phyloP scores from a whole-genome alignment of 1,139 yeast genomes.

The Keqinozyma sinolaborantium region DNA sequence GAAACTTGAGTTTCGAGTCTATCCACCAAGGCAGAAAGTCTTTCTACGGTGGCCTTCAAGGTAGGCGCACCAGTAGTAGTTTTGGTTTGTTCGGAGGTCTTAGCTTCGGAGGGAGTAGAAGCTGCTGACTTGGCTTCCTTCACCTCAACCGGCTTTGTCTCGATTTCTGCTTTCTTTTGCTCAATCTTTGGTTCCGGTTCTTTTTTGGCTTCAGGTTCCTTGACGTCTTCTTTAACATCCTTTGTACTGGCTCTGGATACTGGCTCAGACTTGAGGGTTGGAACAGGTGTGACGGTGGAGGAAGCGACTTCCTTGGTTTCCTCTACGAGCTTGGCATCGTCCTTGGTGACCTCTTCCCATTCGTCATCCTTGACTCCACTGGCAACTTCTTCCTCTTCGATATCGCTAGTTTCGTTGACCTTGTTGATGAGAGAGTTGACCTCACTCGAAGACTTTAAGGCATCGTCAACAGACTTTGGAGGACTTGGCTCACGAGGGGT shows the following conservation, averaged over 20 bases:
- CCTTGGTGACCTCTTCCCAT: slow-evolving; percentile 38
- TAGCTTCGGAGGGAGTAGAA: slow-evolving; percentile 9
- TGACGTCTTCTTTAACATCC: background rate
- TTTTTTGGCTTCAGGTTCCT: slow-evolving; percentile 4
- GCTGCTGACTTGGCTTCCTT: slow-evolving; percentile 7
- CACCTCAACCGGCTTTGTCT: slow-evolving; percentile 9
- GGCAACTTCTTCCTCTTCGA: slow-evolving; percentile 30
- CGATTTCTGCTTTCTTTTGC: slow-evolving; percentile 4
- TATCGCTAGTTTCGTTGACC: slow-evolving; percentile 39
- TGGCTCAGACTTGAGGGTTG: slow-evolving; percentile 7
- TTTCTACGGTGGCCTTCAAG: slow-evolving; percentile 67
- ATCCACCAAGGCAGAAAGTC: slow-evolving; percentile 52
- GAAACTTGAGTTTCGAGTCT: slow-evolving; percentile 54
- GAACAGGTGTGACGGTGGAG: slow-evolving; percentile 10
- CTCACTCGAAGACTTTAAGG: slow-evolving; percentile 35
- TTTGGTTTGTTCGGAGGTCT: slow-evolving; percentile 8
- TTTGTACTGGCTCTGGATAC: background rate
- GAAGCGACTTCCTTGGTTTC: slow-evolving; percentile 9
- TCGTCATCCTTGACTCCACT: slow-evolving; percentile 32
- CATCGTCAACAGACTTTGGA: slow-evolving; percentile 31
- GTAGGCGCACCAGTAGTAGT: slow-evolving; percentile 45
- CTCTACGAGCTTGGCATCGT: slow-evolving; percentile 7
- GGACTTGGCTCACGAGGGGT: slow-evolving; percentile 6
- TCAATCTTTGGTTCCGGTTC: slow-evolving; percentile 4
- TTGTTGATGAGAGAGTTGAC: slow-evolving; percentile 36